Percentiles rank a stretch among this genome's conserved stretches.
These are phyloP conservation scores for Acer saccharum DNA, from an alignment of 345 rosid genomes.

Conservation along the genomic window DNA sequence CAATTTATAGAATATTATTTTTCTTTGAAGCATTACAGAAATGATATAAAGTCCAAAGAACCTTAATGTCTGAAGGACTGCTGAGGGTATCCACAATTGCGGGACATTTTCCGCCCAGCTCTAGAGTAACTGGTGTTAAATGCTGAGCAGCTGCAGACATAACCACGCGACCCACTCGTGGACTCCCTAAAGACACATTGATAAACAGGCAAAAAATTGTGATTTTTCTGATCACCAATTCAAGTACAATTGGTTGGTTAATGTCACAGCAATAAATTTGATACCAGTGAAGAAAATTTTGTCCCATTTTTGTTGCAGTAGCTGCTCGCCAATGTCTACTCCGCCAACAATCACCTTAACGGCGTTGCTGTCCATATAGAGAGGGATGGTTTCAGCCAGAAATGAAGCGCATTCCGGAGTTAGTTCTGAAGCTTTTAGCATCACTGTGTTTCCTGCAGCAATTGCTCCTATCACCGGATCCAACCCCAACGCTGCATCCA, in stretches of 20 bases:
- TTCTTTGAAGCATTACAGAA: neutral
- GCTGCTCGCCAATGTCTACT: slow-evolving; percentile 46
- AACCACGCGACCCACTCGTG: slow-evolving; percentile 61
- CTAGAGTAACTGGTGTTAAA: slow-evolving; percentile 86
- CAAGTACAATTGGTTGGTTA: too few relatives aligned
- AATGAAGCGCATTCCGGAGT: slow-evolving; percentile 66
- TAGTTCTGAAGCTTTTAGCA: slow-evolving; percentile 76
- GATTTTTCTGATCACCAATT: neutral
- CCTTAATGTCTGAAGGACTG: slow-evolving; percentile 53
- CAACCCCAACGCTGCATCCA: slow-evolving; percentile 61
- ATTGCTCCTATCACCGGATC: slow-evolving; percentile 92
- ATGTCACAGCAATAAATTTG: neutral
- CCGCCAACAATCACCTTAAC: slow-evolving; percentile 75
- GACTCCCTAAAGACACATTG: slow-evolving; percentile 56
- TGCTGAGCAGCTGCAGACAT: slow-evolving; percentile 82
- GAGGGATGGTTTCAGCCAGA: slow-evolving; percentile 52
- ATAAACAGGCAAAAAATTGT: neutral
- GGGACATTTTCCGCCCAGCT: slow-evolving; percentile 92
- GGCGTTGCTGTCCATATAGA: slow-evolving; percentile 68
- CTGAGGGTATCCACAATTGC: slow-evolving; percentile 56
- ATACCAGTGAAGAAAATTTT: slow-evolving; percentile 93
- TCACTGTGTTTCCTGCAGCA: slow-evolving; percentile 80
- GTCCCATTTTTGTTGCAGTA: slow-evolving; percentile 79
- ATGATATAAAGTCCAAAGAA: slow-evolving; percentile 8
- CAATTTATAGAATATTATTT: too few relatives aligned